A percentile compares a stretch with the other conserved stretches of the same genome.
Evolutionary conservation across 2,329 filamentous ascomycete species (phyloP).

Genomic region (Triangularia setosa): DNA sequence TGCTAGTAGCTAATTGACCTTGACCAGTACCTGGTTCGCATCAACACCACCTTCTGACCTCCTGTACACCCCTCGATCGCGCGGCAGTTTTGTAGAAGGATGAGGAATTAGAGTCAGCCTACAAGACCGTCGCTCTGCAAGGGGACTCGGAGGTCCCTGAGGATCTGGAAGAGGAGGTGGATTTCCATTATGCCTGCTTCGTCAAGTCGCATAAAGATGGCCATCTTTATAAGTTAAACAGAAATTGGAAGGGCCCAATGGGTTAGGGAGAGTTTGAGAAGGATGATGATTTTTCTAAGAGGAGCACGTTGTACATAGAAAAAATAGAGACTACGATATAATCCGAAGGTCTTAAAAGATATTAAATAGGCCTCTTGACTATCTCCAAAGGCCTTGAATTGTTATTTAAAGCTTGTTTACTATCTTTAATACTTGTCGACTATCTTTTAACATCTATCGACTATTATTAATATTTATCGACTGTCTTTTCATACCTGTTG

Average conservation of each 20-base stretch:
- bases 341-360: too few relatives aligned
- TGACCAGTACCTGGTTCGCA: background rate
- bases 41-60: background rate
- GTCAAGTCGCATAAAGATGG: conserved; percentile 53
- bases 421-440: too few relatives aligned
- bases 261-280: background rate
- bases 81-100: background rate
- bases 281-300: background rate
- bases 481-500: too few relatives aligned
- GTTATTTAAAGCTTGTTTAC: too few relatives aligned
- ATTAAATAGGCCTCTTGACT: too few relatives aligned
- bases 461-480: too few relatives aligned
- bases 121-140: conserved; percentile 24
- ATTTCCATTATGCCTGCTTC: conserved; percentile 71
- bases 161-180: conserved; percentile 56
- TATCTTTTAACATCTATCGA: too few relatives aligned
- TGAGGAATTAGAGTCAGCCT: conserved; percentile 4
- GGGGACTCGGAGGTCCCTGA: conserved; percentile 61
- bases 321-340: too few relatives aligned
- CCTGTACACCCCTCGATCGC: background rate
- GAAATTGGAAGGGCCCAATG: conserved; percentile 58
- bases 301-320: too few relatives aligned
- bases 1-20: background rate
- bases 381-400: too few relatives aligned
- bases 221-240: conserved; percentile 64